phyloP scores from a whole-genome alignment of 2,329 filamentous ascomycete species.

The Pestalotiopsis fici region DNA sequence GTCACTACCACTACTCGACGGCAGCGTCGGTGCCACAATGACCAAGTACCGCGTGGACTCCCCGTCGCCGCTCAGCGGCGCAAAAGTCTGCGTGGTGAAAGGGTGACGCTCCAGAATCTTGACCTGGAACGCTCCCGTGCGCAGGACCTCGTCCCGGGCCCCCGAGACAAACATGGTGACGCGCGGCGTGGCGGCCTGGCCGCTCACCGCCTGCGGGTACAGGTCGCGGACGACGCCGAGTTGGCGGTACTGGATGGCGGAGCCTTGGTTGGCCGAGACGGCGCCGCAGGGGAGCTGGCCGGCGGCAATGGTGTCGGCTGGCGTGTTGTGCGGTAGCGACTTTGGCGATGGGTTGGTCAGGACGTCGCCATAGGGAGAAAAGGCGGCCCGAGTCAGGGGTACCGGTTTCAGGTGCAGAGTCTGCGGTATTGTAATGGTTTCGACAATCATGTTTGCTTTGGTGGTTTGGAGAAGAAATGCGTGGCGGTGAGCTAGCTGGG shows the following conservation, averaged over 20 bases:
- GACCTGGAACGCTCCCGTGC: slow-evolving; percentile 52
- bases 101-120: slow-evolving; percentile 86
- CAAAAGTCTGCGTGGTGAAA: slow-evolving; percentile 91
- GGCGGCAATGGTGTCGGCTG: slow-evolving; percentile 23
- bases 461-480: not conserved
- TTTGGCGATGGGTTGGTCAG: slow-evolving; percentile 70
- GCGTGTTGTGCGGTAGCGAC: slow-evolving; percentile 43
- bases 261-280: slow-evolving; percentile 78
- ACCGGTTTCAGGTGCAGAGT: slow-evolving; percentile 53
- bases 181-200: slow-evolving; percentile 56
- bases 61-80: slow-evolving; percentile 62
- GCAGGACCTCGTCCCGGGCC: slow-evolving; percentile 46
- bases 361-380: slow-evolving; percentile 81
- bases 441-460: slow-evolving; percentile 21
- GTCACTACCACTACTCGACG: slow-evolving; percentile 36
- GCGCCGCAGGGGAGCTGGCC: slow-evolving; percentile 44
- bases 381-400: slow-evolving; percentile 68
- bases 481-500: not conserved
- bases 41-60: slow-evolving; percentile 68
- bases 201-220: slow-evolving; percentile 67
- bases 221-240: slow-evolving; percentile 74
- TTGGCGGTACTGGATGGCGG: slow-evolving; percentile 82
- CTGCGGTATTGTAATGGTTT: slow-evolving; percentile 20
- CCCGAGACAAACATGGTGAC: slow-evolving; percentile 92
- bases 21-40: slow-evolving; percentile 80